Conservation (phyloP, 2,329 filamentous ascomycete species). For the Aspergillus transmontanensis region DNA sequence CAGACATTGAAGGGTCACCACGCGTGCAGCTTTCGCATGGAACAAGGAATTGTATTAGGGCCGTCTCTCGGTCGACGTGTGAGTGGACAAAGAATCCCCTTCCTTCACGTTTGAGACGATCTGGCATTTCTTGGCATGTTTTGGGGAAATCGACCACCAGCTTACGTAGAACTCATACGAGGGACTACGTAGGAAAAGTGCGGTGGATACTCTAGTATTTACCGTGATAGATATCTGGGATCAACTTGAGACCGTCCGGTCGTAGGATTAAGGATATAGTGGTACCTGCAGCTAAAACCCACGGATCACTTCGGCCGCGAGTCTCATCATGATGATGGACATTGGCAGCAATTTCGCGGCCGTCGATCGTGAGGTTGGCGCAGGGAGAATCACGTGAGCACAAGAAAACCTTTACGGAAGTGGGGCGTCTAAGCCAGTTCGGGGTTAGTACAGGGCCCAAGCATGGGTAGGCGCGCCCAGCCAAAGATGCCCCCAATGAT, state of each 20-base stretch:
- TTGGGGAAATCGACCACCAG: conserved; percentile 16
- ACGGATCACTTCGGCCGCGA: background rate
- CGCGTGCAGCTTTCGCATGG: background rate
- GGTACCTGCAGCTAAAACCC: background rate
- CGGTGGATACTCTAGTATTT: too few relatives aligned
- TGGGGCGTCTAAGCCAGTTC: conserved; percentile 30
- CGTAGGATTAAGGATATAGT: background rate
- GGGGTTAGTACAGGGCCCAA: conserved; percentile 38
- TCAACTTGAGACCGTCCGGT: background rate
- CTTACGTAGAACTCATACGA: conserved; percentile 1
- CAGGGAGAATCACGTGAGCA: conserved; percentile 28
- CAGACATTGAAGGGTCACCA: background rate
- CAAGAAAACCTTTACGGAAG: conserved; percentile 31
- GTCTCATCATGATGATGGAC: conserved; percentile 6
- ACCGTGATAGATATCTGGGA: background rate
- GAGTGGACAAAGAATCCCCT: conserved; percentile 9
- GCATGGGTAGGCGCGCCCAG: conserved; percentile 45
- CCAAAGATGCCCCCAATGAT: conserved; percentile 46
- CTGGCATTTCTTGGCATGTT: conserved; percentile 40
- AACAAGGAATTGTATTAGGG: background rate
- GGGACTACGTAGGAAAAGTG: too few relatives aligned
- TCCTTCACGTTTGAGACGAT: conserved; percentile 27
- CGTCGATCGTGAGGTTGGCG: conserved; percentile 14
- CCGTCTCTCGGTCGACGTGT: background rate
- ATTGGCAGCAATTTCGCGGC: conserved; percentile 14